A percentile compares a stretch with the other conserved stretches of the same genome.
Evolutionary conservation across 2,329 filamentous ascomycete species (phyloP).

Genomic region (Sclerotinia nivalis): DNA sequence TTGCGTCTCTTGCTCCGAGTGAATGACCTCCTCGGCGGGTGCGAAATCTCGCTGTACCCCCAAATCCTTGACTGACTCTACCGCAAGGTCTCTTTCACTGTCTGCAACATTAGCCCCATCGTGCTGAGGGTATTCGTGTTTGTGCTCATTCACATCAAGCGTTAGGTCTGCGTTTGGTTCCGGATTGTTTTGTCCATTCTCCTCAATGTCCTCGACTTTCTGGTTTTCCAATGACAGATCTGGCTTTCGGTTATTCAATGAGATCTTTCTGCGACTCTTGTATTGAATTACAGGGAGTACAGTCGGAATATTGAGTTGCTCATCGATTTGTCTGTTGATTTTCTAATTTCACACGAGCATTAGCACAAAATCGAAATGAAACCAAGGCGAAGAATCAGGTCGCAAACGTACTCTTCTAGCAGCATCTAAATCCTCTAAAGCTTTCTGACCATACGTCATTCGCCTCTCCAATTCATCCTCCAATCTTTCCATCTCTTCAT

Average conservation of each 20-base stretch:
- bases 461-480: slow-evolving; percentile 38
- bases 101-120: background rate
- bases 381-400: background rate
- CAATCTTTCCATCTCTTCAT: slow-evolving; percentile 34
- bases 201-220: background rate
- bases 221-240: background rate
- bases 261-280: slow-evolving; percentile 32
- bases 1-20: background rate
- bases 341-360: slow-evolving; percentile 26
- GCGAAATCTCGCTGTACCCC: background rate
- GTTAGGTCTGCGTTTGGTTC: background rate
- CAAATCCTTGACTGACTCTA: background rate
- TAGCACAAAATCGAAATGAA: background rate
- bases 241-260: background rate
- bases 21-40: background rate
- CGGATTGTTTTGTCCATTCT: background rate
- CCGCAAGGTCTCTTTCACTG: background rate
- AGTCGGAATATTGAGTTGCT: slow-evolving; percentile 33
- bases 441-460: slow-evolving; percentile 34
- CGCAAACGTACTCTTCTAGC: slow-evolving; percentile 30
- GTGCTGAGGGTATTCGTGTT: background rate
- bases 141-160: slow-evolving; percentile 4
- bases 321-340: slow-evolving; percentile 38
- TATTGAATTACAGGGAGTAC: slow-evolving; percentile 34
- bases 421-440: slow-evolving; percentile 34